Evolutionary conservation across 306 rosid species (phyloP).

Genomic region (Vicia villosa): DNA sequence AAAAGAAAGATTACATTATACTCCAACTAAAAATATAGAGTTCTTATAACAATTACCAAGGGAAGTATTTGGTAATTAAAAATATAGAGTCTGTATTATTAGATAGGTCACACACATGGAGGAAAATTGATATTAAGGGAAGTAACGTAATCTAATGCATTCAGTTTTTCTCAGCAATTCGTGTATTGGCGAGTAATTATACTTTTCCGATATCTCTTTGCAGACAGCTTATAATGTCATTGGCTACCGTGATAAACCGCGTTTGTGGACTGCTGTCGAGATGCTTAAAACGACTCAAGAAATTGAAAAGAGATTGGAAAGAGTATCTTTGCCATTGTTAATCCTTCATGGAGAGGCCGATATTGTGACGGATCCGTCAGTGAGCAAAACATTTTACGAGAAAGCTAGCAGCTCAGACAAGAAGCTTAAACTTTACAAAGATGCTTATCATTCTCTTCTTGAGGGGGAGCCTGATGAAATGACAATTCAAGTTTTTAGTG

Average conservation of each 20-base stretch:
- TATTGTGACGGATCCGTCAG: conserved; percentile 85
- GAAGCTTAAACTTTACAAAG: conserved; percentile 72
- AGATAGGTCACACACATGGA: too few relatives aligned
- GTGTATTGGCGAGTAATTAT: not conserved
- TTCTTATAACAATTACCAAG: too few relatives aligned
- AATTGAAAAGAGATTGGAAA: conserved; percentile 62
- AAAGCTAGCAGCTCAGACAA: conserved; percentile 82
- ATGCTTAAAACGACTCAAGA: conserved; percentile 87
- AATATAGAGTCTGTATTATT: too few relatives aligned
- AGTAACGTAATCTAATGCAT: too few relatives aligned
- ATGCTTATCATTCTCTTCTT: conserved; percentile 81
- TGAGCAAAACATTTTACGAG: conserved; percentile 77
- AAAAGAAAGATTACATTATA: too few relatives aligned
- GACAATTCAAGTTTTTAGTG: conserved; percentile 58
- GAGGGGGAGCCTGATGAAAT: conserved; percentile 95
- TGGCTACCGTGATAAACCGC: conserved; percentile 88
- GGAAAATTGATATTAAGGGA: too few relatives aligned
- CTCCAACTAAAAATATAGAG: too few relatives aligned
- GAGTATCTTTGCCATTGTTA: conserved; percentile 81
- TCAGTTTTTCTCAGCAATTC: not conserved
- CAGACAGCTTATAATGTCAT: conserved; percentile 83
- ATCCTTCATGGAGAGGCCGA: conserved; percentile 93
- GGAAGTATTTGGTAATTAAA: too few relatives aligned
- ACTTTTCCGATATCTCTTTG: conserved; percentile 33
- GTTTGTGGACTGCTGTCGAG: conserved; percentile 76